Percentiles rank a stretch among this genome's conserved stretches.
phyloP scores from a whole-genome alignment of 805 yeast genomes.

The Yarrowia hollandica region DNA sequence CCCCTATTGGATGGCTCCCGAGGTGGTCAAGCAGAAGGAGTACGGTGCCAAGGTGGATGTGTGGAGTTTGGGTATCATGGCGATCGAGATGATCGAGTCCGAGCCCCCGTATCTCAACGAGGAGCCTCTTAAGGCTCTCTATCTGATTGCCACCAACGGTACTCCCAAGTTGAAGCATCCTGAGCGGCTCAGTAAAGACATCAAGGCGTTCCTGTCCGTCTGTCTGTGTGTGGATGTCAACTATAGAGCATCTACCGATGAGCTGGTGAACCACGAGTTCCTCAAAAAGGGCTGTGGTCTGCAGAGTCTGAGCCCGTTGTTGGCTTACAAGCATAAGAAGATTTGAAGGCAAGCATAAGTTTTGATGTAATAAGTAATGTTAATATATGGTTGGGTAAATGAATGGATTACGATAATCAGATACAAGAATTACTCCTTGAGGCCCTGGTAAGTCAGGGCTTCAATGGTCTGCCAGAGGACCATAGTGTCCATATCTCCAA shows the following conservation, averaged over 20 bases:
- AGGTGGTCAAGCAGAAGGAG: constrained; percentile 75
- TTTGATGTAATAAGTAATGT: no score
- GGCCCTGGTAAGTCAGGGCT: not conserved
- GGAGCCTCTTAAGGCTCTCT: constrained; percentile 74
- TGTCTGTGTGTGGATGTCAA: constrained; percentile 94
- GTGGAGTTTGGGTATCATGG: constrained; percentile 83
- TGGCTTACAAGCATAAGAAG: constrained; percentile 28
- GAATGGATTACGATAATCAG: no score
- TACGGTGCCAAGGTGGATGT: constrained; percentile 81
- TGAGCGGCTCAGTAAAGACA: constrained; percentile 65
- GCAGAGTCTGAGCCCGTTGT: constrained; percentile 6
- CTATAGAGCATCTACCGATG: constrained; percentile 87
- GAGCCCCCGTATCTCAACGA: constrained; percentile 84
- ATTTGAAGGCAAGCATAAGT: no score
- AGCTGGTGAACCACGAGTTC: constrained; percentile 73
- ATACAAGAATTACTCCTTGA: not conserved
- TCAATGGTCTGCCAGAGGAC: constrained; percentile 20
- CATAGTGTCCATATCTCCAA: constrained; percentile 34
- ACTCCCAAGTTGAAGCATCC: constrained; percentile 75
- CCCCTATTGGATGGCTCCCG: constrained; percentile 92
- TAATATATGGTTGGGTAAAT: no score
- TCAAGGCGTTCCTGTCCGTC: constrained; percentile 83
- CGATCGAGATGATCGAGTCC: constrained; percentile 83
- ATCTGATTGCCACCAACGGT: constrained; percentile 76
- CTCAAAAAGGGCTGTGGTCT: constrained; percentile 32